Evolutionary conservation across 352 stramenopile genomes (phyloP).

Genomic region (Pythium folliculosum): DNA sequence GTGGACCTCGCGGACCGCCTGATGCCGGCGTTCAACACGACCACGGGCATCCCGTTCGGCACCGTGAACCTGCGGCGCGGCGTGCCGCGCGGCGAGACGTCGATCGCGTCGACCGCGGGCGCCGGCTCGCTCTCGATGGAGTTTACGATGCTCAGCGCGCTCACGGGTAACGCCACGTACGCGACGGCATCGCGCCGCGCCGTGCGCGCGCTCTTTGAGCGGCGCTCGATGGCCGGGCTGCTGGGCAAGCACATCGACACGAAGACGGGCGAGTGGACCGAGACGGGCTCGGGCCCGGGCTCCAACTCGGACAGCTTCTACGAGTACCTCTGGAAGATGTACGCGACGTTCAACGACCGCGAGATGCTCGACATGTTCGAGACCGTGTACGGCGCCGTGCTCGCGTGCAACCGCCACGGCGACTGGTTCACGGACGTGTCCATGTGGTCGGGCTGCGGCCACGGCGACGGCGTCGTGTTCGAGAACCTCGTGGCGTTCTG

Average conservation of each 20-base stretch:
- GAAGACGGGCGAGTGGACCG: slow-evolving; percentile 82
- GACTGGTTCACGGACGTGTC: slow-evolving; percentile 87
- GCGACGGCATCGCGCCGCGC: slow-evolving; percentile 59
- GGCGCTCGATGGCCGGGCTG: slow-evolving; percentile 80
- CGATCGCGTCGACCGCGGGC: slow-evolving; percentile 95
- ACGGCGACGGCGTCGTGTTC: slow-evolving; percentile 48
- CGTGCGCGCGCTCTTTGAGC: slow-evolving; percentile 76
- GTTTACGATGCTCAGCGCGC: slow-evolving; percentile 94
- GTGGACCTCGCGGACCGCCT: slow-evolving; percentile 95
- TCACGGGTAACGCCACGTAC: slow-evolving; percentile 74
- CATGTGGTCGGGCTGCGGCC: slow-evolving; percentile 74
- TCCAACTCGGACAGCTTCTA: slow-evolving; percentile 98
- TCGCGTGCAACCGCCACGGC: slow-evolving; percentile 72
- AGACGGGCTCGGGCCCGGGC: slow-evolving; percentile 79
- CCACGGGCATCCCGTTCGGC: slow-evolving; percentile 96
- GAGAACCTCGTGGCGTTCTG: slow-evolving; percentile 96
- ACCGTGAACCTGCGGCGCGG: slow-evolving; percentile 94
- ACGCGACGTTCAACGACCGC: slow-evolving; percentile 93
- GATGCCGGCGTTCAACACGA: slow-evolving; percentile 95
- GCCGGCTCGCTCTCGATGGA: slow-evolving; percentile 96
- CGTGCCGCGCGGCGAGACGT: slow-evolving; percentile 92
- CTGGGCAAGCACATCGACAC: slow-evolving; percentile 97
- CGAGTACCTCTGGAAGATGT: slow-evolving; percentile 98
- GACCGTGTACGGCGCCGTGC: slow-evolving; percentile 63
- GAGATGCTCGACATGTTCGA: slow-evolving; percentile 93